A percentile compares a stretch with the other conserved stretches of the same genome.
These are phyloP conservation scores for Kuraishia hungarica DNA, from an alignment of 805 yeast genomes.

Conservation along the genomic window DNA sequence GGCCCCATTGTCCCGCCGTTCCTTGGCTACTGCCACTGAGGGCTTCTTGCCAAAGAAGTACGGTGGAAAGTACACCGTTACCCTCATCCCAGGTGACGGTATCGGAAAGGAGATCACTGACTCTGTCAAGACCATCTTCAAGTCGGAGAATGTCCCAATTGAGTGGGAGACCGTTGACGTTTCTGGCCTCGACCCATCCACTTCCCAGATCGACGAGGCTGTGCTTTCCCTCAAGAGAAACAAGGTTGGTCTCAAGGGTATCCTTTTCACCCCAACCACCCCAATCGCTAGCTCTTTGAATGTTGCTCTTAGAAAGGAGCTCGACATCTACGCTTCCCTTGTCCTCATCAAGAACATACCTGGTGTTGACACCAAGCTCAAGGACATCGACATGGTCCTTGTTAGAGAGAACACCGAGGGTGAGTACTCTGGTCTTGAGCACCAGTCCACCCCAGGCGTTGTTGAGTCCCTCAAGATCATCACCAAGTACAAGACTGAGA, in stretches of 20 bases:
- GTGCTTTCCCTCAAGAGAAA: constrained; percentile 89
- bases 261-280: constrained; percentile 82
- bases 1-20: constrained; percentile 9
- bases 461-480: constrained; percentile 94
- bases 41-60: constrained; percentile 69
- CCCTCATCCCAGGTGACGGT: constrained; percentile 97
- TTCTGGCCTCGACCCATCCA: constrained; percentile 40
- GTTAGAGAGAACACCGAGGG: constrained; percentile 99
- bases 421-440: constrained; percentile 98
- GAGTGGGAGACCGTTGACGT: constrained; percentile 86
- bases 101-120: constrained; percentile 93
- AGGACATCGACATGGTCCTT: constrained; percentile 84
- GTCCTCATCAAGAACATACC: constrained; percentile 91
- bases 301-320: constrained; percentile 93
- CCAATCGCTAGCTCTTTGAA: constrained; percentile 77
- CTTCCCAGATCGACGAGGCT: constrained; percentile 63
- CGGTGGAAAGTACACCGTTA: constrained; percentile 92
- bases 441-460: constrained; percentile 94
- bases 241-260: constrained; percentile 95
- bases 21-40: constrained; percentile 22
- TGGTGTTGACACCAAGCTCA: constrained; percentile 85
- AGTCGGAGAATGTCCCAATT: constrained; percentile 81
- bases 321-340: constrained; percentile 91
- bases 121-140: constrained; percentile 85
- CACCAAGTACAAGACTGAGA: constrained; percentile 90